Conservation (phyloP, 306 rosid species). For the Castanopsis chinensis region DNA sequence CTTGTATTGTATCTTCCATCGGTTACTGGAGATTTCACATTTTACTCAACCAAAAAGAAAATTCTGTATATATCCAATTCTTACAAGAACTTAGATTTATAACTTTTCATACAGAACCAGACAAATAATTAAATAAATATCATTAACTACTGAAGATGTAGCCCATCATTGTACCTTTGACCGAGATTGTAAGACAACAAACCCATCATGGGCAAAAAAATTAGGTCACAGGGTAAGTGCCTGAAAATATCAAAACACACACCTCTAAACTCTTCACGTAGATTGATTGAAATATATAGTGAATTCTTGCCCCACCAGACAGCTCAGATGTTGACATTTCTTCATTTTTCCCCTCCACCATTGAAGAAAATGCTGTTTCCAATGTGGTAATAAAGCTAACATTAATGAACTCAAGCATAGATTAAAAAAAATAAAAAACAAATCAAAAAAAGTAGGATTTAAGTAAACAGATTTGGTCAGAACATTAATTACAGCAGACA, state of each 20-base stretch:
- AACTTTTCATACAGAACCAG: not conserved
- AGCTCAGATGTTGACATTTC: slow-evolving; percentile 95
- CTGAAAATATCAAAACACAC: slow-evolving; percentile 15
- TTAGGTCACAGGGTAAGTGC: not conserved
- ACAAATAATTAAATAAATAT: not conserved
- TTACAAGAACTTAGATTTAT: not conserved
- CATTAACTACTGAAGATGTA: not conserved
- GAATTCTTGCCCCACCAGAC: slow-evolving; percentile 95
- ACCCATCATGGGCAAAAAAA: too few species aligned
- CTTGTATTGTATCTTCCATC: not conserved
- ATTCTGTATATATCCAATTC: not conserved
- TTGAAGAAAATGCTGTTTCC: slow-evolving; percentile 84
- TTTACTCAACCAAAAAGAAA: not conserved
- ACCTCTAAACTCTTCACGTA: slow-evolving; percentile 98
- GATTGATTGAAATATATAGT: slow-evolving; percentile 87
- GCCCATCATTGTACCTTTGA: not conserved
- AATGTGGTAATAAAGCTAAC: slow-evolving; percentile 15
- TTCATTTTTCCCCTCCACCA: slow-evolving; percentile 96
- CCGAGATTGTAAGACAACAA: too few species aligned
- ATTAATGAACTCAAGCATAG: not conserved
- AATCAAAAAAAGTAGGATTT: not conserved
- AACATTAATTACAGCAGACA: slow-evolving; percentile 10
- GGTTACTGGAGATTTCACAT: not conserved
- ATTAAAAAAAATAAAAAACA: not conserved
- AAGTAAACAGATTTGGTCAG: not conserved